Base-by-base conservation (phyloP, 441 rosid species). In the Erodium chrysanthum region DNA sequence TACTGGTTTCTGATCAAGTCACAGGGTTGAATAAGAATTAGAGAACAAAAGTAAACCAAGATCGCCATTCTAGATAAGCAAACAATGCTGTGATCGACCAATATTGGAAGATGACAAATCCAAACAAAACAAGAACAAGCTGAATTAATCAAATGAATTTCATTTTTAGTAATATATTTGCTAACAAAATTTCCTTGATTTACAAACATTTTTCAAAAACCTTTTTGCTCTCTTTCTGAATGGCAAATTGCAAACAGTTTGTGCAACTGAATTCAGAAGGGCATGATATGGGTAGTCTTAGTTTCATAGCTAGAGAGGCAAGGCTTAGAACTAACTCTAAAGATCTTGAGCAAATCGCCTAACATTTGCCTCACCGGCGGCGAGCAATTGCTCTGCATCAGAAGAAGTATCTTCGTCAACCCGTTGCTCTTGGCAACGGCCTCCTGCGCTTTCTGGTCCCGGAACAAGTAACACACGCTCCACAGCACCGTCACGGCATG, bases 331-430 rank as follows among this genome's bases (percentile, higher is more conserved):
- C 80, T 78, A 37, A 76, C 70, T 72, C 86, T 76, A 59, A 85
- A 86, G 31, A 83, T 80, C 78, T 84, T 91, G 44, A 93, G 74
- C 77, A 93, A 54, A 70, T 93, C 98, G 5, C 79, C 68, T 20
- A 85, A 77, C 96, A 89, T 93, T 74, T 81, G 85, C 76, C 85
- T 75, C 46, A 85, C 91, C 37, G 76, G 75, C 20, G 84, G 86
- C 40, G 97, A 78, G 69, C 94, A 87, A 48, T 86, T 86, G 63
- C 97, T 89, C 75, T 93, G 98, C 79, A 93, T 87, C 78, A 93
- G 73, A 81, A 91, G 66, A 76, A 93, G 70, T 0, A 91, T 70
- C 79, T 84, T 91, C 21, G 95, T 74, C 80, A 88, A 56, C 7
- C 95, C 94, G 58, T 89, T 91, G 65, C 86, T 72, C 15, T 80